Conservation (phyloP, 2,329 filamentous ascomycete genomes). For the Thermomyces lanuginosus region DNA sequence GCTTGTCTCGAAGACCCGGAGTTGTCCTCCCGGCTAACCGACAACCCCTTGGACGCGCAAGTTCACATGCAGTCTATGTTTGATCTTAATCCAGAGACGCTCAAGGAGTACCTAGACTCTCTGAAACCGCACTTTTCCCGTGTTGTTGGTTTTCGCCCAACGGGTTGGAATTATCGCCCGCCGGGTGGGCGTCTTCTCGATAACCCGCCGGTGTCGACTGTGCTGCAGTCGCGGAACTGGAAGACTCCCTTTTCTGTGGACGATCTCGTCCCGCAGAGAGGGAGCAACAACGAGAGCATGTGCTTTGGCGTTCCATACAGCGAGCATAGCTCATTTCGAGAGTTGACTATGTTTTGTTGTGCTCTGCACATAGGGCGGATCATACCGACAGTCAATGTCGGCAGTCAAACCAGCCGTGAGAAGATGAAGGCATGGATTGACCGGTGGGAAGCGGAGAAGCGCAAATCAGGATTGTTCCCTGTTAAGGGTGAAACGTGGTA, state of each 20-base stretch:
- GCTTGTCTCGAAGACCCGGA: conserved; percentile 73
- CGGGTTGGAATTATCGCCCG: conserved; percentile 84
- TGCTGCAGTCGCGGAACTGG: conserved; percentile 57
- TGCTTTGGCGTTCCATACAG: conserved; percentile 93
- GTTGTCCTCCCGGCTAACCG: conserved; percentile 59
- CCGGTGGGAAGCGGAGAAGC: conserved; percentile 45
- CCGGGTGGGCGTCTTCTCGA: conserved; percentile 46
- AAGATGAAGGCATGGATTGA: conserved; percentile 52
- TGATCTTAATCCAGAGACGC: conserved; percentile 78
- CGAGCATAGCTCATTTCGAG: conserved; percentile 88
- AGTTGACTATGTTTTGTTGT: conserved; percentile 87
- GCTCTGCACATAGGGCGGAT: conserved; percentile 72
- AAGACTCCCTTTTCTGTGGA: conserved; percentile 52
- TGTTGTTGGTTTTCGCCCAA: conserved; percentile 80
- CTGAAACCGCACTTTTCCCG: conserved; percentile 70
- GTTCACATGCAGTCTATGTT: conserved; percentile 96
- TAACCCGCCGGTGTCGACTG: conserved; percentile 46
- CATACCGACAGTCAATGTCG: conserved; percentile 86
- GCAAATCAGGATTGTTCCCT: conserved; percentile 43
- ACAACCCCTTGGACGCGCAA: conserved; percentile 67
- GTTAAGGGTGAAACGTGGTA: conserved; percentile 22
- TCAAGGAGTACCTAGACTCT: conserved; percentile 71
- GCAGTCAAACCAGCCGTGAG: conserved; percentile 45
- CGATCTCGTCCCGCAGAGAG: conserved; percentile 66
- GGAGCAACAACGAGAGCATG: conserved; percentile 63